Evolutionary conservation across 164 flowering plant species (phyloP).

Genomic region (Vitis riparia): DNA sequence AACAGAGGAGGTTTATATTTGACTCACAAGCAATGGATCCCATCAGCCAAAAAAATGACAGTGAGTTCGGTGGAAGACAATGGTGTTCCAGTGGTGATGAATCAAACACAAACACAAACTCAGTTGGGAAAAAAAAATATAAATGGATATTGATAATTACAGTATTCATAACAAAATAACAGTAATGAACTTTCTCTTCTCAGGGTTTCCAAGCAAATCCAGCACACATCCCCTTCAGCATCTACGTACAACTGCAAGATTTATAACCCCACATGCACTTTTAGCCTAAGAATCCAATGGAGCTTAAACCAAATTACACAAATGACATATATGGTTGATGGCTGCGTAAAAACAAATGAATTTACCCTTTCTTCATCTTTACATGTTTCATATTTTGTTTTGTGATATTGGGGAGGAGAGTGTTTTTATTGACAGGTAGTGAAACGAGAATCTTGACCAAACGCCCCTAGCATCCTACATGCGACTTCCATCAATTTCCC

Average conservation of each 20-base stretch:
- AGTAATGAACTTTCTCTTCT: conserved; percentile 1
- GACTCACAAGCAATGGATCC: too few species aligned
- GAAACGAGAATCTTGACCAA: conserved; percentile 62
- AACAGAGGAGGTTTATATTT: too few species aligned
- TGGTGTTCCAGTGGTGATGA: neutral
- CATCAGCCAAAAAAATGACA: neutral
- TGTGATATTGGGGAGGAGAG: conserved; percentile 1
- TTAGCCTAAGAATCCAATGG: too few species aligned
- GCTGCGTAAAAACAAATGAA: neutral
- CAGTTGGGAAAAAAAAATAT: conserved; percentile 4
- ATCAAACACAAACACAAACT: conserved; percentile 9
- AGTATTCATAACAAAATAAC: conserved; percentile 25
- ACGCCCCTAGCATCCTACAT: conserved; percentile 58
- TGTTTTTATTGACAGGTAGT: conserved; percentile 49
- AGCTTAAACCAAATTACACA: too few species aligned
- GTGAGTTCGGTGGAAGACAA: neutral
- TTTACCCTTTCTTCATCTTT: conserved; percentile 1
- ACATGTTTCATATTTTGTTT: neutral
- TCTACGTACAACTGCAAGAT: neutral
- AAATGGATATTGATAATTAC: conserved; percentile 22
- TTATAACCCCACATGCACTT: too few species aligned
- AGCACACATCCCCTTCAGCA: neutral
- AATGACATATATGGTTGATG: too few species aligned
- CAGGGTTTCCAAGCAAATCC: neutral
- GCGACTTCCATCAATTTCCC: conserved; percentile 77